Conservation (phyloP, 305 asterid species). For the Fraxinus sp. region DNA sequence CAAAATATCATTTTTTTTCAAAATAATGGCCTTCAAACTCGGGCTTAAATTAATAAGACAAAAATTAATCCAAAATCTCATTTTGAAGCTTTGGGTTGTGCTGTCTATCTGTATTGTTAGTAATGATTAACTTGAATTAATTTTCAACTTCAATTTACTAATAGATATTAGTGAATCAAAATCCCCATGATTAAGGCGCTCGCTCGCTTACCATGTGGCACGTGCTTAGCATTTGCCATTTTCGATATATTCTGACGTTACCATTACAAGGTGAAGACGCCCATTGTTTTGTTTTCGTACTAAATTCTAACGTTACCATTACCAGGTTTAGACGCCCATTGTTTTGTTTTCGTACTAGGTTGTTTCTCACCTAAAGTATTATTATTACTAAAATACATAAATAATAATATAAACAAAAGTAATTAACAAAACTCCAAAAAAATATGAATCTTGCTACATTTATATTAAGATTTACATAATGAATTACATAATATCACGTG, state of each 20-base stretch:
- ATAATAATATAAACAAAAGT: too few species aligned
- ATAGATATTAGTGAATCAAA: background rate
- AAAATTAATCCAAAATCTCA: background rate
- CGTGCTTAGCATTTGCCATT: background rate
- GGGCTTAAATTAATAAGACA: background rate
- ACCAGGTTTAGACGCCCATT: background rate
- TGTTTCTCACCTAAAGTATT: background rate
- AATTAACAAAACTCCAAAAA: background rate
- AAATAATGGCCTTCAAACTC: too few species aligned
- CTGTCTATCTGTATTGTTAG: background rate
- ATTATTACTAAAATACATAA: too few species aligned
- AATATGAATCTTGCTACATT: too few species aligned
- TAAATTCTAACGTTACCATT: background rate
- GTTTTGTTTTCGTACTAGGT: constrained; percentile 41
- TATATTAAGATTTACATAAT: too few species aligned
- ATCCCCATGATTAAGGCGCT: constrained; percentile 20
- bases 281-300: constrained; percentile 15
- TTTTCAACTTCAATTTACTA: background rate
- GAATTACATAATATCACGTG: too few species aligned
- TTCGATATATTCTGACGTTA: background rate
- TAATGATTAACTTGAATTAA: background rate
- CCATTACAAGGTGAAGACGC: background rate
- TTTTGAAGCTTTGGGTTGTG: background rate
- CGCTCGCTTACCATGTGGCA: background rate
- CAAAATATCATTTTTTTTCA: too few species aligned